These are phyloP conservation scores for Globisporangium rhizosaccharum DNA, from an alignment of 352 stramenopile species.

Conservation along the genomic window DNA sequence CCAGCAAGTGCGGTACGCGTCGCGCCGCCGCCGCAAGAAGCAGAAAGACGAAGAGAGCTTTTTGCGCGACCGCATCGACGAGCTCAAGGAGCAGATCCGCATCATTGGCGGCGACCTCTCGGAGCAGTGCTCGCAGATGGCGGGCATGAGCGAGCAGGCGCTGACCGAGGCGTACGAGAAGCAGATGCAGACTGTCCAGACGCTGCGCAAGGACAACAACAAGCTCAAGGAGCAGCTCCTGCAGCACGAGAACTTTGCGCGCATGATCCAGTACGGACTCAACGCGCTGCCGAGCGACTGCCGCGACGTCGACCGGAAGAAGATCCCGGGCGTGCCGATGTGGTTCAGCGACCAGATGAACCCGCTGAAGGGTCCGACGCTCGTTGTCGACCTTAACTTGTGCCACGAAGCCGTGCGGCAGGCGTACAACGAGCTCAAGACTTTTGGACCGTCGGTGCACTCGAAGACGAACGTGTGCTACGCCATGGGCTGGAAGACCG, in stretches of 20 bases:
- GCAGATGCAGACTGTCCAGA: slow-evolving; percentile 78
- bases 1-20: slow-evolving; percentile 76
- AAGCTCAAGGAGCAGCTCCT: slow-evolving; percentile 77
- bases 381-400: slow-evolving; percentile 73
- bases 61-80: slow-evolving; percentile 69
- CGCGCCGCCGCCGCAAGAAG: slow-evolving; percentile 74
- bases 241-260: slow-evolving; percentile 81
- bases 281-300: slow-evolving; percentile 74
- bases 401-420: slow-evolving; percentile 75
- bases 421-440: slow-evolving; percentile 76
- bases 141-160: slow-evolving; percentile 74
- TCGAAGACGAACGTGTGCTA: slow-evolving; percentile 84
- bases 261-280: slow-evolving; percentile 81
- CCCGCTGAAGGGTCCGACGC: slow-evolving; percentile 60
- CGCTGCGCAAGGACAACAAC: slow-evolving; percentile 78
- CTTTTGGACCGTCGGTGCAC: slow-evolving; percentile 66
- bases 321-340: slow-evolving; percentile 62
- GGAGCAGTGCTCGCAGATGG: slow-evolving; percentile 78
- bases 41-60: slow-evolving; percentile 83
- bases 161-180: slow-evolving; percentile 78
- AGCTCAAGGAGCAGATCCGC: slow-evolving; percentile 81
- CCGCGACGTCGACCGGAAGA: slow-evolving; percentile 73
- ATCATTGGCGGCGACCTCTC: slow-evolving; percentile 75
- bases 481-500: slow-evolving; percentile 82
- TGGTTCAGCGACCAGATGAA: slow-evolving; percentile 83